phyloP scores from a whole-genome alignment of 352 stramenopile species.

The Pythium periplocum region DNA sequence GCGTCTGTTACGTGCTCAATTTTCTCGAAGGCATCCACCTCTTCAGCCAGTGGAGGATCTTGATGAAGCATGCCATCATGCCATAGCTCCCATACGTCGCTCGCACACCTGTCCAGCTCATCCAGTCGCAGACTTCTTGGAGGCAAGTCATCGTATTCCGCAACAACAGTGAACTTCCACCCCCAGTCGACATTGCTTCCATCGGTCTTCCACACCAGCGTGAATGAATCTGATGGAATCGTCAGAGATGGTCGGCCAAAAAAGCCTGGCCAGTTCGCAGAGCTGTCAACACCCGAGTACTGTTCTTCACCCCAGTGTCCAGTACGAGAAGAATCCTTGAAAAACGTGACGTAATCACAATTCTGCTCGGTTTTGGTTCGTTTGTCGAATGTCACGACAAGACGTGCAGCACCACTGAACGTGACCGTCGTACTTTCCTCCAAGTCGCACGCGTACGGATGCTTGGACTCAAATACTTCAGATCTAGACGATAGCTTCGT shows the following conservation, averaged over 20 bases:
- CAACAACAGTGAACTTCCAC: constrained; percentile 73
- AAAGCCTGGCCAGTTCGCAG: constrained; percentile 78
- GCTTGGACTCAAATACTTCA: constrained; percentile 79
- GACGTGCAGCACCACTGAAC: constrained; percentile 54
- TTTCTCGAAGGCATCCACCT: constrained; percentile 48
- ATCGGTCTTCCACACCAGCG: constrained; percentile 81
- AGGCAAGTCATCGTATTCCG: constrained; percentile 43
- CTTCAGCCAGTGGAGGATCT: constrained; percentile 25
- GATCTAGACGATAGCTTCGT: constrained; percentile 42
- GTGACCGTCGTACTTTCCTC: constrained; percentile 72
- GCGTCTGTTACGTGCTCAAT: no score
- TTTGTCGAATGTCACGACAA: constrained; percentile 72
- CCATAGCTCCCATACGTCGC: constrained; percentile 61
- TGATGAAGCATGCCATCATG: constrained; percentile 57
- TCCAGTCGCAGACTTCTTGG: constrained; percentile 42
- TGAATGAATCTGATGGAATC: constrained; percentile 75
- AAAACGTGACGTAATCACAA: constrained; percentile 85
- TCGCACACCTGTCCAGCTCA: constrained; percentile 54
- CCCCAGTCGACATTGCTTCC: constrained; percentile 87
- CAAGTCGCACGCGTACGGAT: constrained; percentile 79
- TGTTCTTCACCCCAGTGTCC: constrained; percentile 57
- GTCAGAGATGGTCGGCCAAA: constrained; percentile 56
- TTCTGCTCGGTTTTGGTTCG: constrained; percentile 54
- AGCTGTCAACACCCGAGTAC: constrained; percentile 57
- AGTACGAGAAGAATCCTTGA: constrained; percentile 68